Evolutionary conservation across 169 alveolate genomes (phyloP), one percentile per base, ranked within the genome.

Genomic region (Eimeria tenella): DNA sequence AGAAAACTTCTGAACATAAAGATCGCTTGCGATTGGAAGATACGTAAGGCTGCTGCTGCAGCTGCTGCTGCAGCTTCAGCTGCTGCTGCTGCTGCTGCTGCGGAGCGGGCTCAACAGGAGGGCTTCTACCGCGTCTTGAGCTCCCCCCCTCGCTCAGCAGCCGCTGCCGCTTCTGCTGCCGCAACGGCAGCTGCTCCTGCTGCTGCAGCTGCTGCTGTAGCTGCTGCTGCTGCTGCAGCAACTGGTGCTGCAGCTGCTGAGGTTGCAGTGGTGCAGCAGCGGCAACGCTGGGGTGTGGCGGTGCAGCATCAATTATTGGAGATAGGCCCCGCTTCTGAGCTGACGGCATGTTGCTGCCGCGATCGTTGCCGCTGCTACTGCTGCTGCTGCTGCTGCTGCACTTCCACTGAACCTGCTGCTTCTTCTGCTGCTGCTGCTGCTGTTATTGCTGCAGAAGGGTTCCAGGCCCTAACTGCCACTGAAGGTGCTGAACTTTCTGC

Each of bases 151-250:
- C 68, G 55, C 21, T 79, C 50, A 82, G 75, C 75, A 82, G 75
- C 90, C 90, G 90, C 77, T 82, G 90, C 17, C 90, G 77, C 90
- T 82, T 82, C 52, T 17, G n/a, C n/a, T 79, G 88, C 50, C n/a
- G 42, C 68, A 11, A 49, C 49, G 63, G 56, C 13, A 17, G 42
- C 86, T 75, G 88, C 88, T 79, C 70, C 71, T 53, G 88, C 23
- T 55, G 71, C 55, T 25, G 88, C 88, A 50, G 88, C 71, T 50
- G 86, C 86, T 75, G 86, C 63, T 17, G 86, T 55, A 25, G 31
- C 83, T 25, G 68, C 31, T 23, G 73, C 56, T 81, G 89, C 73
- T 19, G 89, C 73, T 21, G 89, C 73, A 21, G 74, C 71, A 13
- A 3, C 68, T 77, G 87, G 53, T 77, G 87, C 87, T 25, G 87